These are phyloP conservation scores for Trichomonascaceae sp. DNA, from an alignment of 1,139 yeast genomes.

Conservation along the genomic window DNA sequence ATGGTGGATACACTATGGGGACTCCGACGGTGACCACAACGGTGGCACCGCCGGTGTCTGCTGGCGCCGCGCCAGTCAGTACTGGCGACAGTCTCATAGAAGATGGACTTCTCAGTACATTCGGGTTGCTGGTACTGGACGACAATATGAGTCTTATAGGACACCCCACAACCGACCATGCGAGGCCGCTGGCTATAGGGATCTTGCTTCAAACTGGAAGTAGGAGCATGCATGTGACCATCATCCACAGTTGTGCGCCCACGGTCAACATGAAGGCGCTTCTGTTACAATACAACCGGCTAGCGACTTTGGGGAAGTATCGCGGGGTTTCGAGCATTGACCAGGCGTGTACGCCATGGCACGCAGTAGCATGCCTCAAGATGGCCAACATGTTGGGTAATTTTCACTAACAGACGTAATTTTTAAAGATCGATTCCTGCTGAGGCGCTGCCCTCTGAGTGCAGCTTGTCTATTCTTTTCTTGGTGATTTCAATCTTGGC, in stretches of 20 bases:
- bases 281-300: slow-evolving; percentile 52
- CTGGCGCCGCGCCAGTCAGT: too few species aligned
- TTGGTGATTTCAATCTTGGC: too few species aligned
- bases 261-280: slow-evolving; percentile 43
- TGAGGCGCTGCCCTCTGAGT: too few species aligned
- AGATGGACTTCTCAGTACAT: too few species aligned
- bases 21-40: too few species aligned
- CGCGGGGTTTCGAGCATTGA: slow-evolving; percentile 28
- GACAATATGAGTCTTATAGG: neutral
- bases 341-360: slow-evolving; percentile 61
- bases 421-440: too few species aligned
- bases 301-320: slow-evolving; percentile 39
- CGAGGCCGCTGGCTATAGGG: slow-evolving; percentile 4
- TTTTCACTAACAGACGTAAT: too few species aligned
- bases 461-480: too few species aligned
- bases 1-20: slow-evolving; percentile 22
- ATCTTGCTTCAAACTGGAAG: slow-evolving; percentile 4
- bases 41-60: too few species aligned
- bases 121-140: too few species aligned
- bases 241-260: slow-evolving; percentile 21
- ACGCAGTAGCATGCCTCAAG: slow-evolving; percentile 62
- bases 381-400: slow-evolving; percentile 18
- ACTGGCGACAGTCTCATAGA: too few species aligned
- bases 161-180: neutral
- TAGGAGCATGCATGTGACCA: slow-evolving; percentile 19